Base-by-base conservation (phyloP, 2,329 filamentous ascomycete genomes). In the Madurella fahalii region DNA sequence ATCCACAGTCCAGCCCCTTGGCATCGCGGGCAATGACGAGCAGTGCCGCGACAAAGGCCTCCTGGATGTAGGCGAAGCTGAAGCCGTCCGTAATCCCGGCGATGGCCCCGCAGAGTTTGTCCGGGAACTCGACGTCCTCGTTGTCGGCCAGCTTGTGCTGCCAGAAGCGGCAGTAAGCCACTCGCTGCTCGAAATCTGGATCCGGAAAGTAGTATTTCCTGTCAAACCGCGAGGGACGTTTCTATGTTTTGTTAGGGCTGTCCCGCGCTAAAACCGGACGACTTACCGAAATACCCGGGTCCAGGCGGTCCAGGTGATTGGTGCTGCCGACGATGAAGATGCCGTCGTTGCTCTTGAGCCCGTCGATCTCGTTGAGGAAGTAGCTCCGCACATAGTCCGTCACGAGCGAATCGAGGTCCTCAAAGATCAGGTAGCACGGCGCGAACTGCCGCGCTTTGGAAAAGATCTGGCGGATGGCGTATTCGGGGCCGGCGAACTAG, bases 301-400 rank as follows among this genome's bases (percentile, higher is more conserved):
- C 85, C 5, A 89, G 70, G 1, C 78, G 75, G 37, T 89, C 84
- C 5, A 89, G 74, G 60, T 83, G 78, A 63, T 87, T 87, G 0
- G 84, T 87, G 50, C 78, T 83, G 31, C 81, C 83, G 30, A 87
- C 76, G 71, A 89, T 86, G 61, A 88, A 79, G 50, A 89, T 87
- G 11, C 86, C 86, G 59, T 89, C 82, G 59, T 89, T 89, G 58
- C 76, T 79, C 61, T 82, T 80, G 11, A 89, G 78, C 0, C 86
- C 86, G 58, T 89, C 86, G 2, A 89, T 81, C 67, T 89, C 84
- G 65, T 89, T 89, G 46, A 89, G 74, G 69, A 89, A 89, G 72
- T 87, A 89, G 50, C 78, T 83, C 30, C 85, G 76, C 13, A 85
- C 81, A 2, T 65, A 59, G 51, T 84, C 79, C 11, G 75, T 77